Base-by-base conservation (phyloP, 2,329 filamentous ascomycete species). In the Macroventuria anomochaeta region DNA sequence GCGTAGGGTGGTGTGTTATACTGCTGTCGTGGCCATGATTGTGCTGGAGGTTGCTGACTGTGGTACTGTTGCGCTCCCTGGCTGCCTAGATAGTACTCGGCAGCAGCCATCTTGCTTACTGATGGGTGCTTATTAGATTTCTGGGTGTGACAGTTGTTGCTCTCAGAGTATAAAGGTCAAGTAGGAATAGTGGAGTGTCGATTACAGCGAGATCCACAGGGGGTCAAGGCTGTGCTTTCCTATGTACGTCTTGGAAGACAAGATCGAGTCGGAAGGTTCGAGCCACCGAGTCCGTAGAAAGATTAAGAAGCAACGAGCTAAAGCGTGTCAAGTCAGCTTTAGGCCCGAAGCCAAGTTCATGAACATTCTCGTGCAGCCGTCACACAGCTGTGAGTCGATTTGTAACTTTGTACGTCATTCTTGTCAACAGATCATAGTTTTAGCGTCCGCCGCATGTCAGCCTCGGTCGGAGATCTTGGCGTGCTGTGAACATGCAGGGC, bases 71-170 rank as follows among this genome's bases (percentile, higher is more conserved):
- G 60, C 8, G 62, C 60, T 34, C 46, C 62, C 28, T 57, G 54
- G 20, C 64, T 66, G 51, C 67, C 68, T 12, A 61, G 42, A 51
- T 68, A 74, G 58, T 74, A 73, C 50, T 73, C 71, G 43, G 65
- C 57, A 34, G 71, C 66, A 58, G 71, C 68, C 70, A 73, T 74
- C 3, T 34, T 34, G 8, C 7, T 29, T 39, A n/a, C n/a, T 41
- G 13, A 13, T 5, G 11, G 21, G 20, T n/a, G 18, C 20, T 50
- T 38, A 21, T 12, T 50, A 33, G 1, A 4, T 34, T 8, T 43
- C 3, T 31, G 17, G 13, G 15, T n/a, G 17, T 29, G 18, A 6
- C 21, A 10, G 26, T 29, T 33, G 20, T 31, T 31, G 25, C 21
- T 26, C 4, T 20, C 13, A 46, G 42, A 15, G 34, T 48, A 32